Conservation (phyloP, 2,329 filamentous ascomycete genomes). For the Septoria linicola region DNA sequence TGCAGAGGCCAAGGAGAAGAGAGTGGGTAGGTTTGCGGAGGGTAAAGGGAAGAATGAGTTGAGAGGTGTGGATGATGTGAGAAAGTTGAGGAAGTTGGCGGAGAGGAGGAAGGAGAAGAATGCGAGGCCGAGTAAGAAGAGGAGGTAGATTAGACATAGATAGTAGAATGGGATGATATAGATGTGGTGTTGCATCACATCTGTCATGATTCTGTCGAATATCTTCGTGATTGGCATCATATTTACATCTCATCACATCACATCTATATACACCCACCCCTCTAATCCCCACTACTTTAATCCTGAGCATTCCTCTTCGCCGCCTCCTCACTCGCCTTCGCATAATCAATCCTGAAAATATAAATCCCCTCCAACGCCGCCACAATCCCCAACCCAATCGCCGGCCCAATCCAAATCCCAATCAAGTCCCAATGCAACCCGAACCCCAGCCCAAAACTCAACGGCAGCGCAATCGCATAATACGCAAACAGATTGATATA, state of each 20-base stretch:
- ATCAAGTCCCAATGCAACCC: slow-evolving; percentile 71
- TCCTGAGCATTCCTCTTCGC: slow-evolving; percentile 51
- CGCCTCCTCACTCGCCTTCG: slow-evolving; percentile 61
- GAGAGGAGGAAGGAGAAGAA: slow-evolving; percentile 84
- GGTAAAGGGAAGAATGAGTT: slow-evolving; percentile 72
- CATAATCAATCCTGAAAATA: slow-evolving; percentile 56
- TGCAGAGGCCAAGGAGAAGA: slow-evolving; percentile 80
- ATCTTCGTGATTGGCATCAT: too few species aligned
- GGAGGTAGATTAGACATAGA: neutral
- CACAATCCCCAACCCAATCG: slow-evolving; percentile 65
- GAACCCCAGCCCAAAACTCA: slow-evolving; percentile 77
- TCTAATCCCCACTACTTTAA: too few species aligned
- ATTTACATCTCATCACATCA: too few species aligned
- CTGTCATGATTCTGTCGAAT: neutral
- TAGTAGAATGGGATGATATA: too few species aligned
- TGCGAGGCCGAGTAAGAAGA: slow-evolving; percentile 60
- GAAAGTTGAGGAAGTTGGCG: slow-evolving; percentile 74
- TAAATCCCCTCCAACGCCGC: slow-evolving; percentile 57
- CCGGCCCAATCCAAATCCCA: slow-evolving; percentile 70
- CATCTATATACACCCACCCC: too few species aligned
- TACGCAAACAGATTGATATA: slow-evolving; percentile 85
- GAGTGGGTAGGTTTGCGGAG: slow-evolving; percentile 70
- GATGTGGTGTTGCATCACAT: too few species aligned
- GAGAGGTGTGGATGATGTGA: slow-evolving; percentile 78
- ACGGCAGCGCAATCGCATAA: slow-evolving; percentile 79